phyloP scores from a whole-genome alignment of 2,329 filamentous ascomycete species.

The Colletotrichum brevisporum region DNA sequence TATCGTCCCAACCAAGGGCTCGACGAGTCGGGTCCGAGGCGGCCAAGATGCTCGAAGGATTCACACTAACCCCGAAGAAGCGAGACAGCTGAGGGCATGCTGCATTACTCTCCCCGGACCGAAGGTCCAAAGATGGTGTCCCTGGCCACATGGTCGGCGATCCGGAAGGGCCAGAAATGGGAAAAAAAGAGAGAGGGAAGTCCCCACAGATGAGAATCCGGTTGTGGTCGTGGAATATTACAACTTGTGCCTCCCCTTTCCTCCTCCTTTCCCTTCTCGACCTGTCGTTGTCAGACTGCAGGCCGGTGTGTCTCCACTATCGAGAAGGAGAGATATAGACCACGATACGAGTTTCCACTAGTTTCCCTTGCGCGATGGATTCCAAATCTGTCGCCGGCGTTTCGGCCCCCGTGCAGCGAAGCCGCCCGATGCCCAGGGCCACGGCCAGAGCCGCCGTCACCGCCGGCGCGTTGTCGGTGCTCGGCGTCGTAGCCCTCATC shows the following conservation, averaged over 20 bases:
- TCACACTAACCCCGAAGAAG: conserved; percentile 34
- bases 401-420: neutral
- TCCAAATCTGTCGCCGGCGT: conserved; percentile 2
- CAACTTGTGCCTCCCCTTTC: neutral
- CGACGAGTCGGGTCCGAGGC: conserved; percentile 11
- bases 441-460: conserved; percentile 11
- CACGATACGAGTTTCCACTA: neutral
- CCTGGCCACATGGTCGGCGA: conserved; percentile 29
- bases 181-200: neutral
- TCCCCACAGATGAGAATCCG: conserved; percentile 20
- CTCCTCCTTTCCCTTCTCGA: neutral
- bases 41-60: conserved; percentile 14
- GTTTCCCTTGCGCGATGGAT: conserved; percentile 1
- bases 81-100: conserved; percentile 21
- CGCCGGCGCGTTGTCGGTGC: conserved; percentile 19
- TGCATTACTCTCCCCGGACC: neutral
- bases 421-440: neutral
- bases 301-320: neutral
- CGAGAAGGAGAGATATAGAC: neutral
- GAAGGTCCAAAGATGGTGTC: neutral
- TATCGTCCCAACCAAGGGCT: neutral
- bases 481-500: conserved; percentile 27
- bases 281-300: neutral
- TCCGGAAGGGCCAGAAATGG: neutral
- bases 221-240: conserved; percentile 12